A percentile compares a stretch with the other conserved stretches of the same genome.
Evolutionary conservation across 2,329 filamentous ascomycete species (phyloP).

Genomic region (Trichoderma sp.): DNA sequence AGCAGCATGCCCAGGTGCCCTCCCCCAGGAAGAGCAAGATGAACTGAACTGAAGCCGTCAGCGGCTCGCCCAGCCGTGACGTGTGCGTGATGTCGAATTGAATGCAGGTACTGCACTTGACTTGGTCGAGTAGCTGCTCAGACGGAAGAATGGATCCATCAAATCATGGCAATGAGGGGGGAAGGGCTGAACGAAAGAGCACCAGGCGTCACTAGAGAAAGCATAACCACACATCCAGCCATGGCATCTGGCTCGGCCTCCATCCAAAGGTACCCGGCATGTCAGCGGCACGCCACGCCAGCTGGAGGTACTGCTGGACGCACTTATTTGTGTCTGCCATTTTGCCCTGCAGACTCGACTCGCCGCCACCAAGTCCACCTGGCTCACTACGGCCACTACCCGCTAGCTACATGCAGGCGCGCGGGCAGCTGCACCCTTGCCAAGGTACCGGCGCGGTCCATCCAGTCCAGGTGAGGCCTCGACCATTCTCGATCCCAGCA

Average conservation of each 20-base stretch:
- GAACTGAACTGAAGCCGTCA: neutral
- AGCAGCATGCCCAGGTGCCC: conserved; percentile 7
- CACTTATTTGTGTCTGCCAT: neutral
- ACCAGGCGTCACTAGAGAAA: neutral
- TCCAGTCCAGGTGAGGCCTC: neutral
- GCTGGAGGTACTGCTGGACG: neutral
- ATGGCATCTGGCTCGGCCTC: too few species aligned
- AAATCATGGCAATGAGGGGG: neutral
- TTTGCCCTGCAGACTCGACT: neutral
- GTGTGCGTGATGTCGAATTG: conserved; percentile 6
- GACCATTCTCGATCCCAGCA: neutral
- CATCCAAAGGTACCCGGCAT: neutral
- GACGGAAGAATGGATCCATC: neutral
- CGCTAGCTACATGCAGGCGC: neutral
- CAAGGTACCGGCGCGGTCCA: conserved; percentile 1
- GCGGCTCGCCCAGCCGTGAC: conserved; percentile 5
- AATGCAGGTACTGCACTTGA: neutral
- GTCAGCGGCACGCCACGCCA: neutral
- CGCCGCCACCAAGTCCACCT: neutral
- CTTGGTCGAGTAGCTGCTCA: neutral
- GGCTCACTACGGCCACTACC: neutral
- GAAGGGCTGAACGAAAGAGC: neutral
- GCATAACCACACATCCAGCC: neutral
- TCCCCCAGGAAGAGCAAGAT: too few species aligned
- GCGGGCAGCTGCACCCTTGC: neutral